Percentiles rank a stretch among this genome's conserved stretches.
These are phyloP conservation scores for Trypanosoma avium DNA, from an alignment of 208 protist genomes.

Conservation along the genomic window DNA sequence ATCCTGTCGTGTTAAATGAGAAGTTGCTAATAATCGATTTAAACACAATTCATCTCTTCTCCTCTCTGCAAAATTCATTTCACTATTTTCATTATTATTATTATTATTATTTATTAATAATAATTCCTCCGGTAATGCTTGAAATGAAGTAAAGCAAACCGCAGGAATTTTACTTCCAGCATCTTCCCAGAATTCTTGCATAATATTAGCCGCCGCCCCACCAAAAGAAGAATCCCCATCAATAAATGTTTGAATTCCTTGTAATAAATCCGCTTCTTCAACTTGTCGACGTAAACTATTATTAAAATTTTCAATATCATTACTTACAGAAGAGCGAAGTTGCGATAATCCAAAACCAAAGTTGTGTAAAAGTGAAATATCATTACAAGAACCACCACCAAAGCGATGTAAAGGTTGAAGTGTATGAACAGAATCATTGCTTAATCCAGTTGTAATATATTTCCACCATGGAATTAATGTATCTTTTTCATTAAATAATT, in stretches of 20 bases:
- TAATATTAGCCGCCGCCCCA: conserved; percentile 61
- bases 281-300: conserved; percentile 51
- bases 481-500: conserved; percentile 54
- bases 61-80: conserved; percentile 54
- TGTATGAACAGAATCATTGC: conserved; percentile 38
- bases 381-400: conserved; percentile 34
- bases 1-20: conserved; percentile 44
- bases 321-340: conserved; percentile 24
- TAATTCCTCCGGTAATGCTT: conserved; percentile 39
- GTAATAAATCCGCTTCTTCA: conserved; percentile 62
- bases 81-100: conserved; percentile 17
- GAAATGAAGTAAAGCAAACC: conserved; percentile 46
- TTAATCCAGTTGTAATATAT: conserved; percentile 78
- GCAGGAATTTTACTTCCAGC: conserved; percentile 57
- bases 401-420: conserved; percentile 55
- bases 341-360: conserved; percentile 66
- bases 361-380: conserved; percentile 67
- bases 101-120: neutral
- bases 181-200: conserved; percentile 72
- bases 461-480: conserved; percentile 71
- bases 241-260: conserved; percentile 76
- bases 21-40: conserved; percentile 70
- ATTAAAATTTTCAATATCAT: conserved; percentile 27
- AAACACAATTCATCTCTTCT: conserved; percentile 56
- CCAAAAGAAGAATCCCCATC: conserved; percentile 79